Base-by-base conservation (phyloP, 345 rosid species). In the Zanthoxylum bungeanum region DNA sequence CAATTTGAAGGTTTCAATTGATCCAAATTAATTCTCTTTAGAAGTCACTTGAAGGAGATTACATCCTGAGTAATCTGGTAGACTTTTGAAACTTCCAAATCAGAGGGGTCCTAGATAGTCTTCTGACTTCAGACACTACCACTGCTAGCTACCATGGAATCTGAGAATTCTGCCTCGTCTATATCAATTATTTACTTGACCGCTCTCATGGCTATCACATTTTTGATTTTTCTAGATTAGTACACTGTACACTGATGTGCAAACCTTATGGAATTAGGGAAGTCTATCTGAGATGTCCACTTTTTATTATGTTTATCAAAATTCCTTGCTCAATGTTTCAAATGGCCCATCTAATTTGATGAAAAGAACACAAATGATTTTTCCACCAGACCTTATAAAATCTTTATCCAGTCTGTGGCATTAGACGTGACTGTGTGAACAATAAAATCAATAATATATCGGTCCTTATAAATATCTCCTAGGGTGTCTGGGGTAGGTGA, bases 1-100 rank as follows among this genome's bases (percentile, higher is more conserved):
- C 22, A 51, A 63, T 63, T 63, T 63, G 25, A 63, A 25, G 64
- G 17, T 42, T 63, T 63, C 42, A 34, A 44, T 27, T 25, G 42
- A 19, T 36, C 21, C n/a, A n/a, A 33, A n/a, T 33, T 42, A 33
- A n/a, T 17, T 59, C 33, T 59, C 66, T 57, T 57, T 19, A 6
- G 9, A 25, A 6, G 31, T 24, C 2, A 42, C n/a, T 63, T 39
- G 66, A 12, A 9, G 34, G 36, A 24, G 11, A 34, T 63, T 63
- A 24, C 34, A 40, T 63, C 22, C 28, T 61, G 9, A 22, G n/a
- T 36, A 12, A 37, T 25, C 33, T 40, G 24, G 50, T 39, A 25
- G 34, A 25, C 22, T 40, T 27, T 12, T 22, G 12, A 21, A 12
- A 12, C 34, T 5, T 39, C 28, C 9, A 22, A 22, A 22, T 1